Percentiles rank a stretch among this genome's conserved stretches.
Conservation (phyloP, 2,329 filamentous ascomycete genomes). For the Pseudogymnoascus sp. region DNA sequence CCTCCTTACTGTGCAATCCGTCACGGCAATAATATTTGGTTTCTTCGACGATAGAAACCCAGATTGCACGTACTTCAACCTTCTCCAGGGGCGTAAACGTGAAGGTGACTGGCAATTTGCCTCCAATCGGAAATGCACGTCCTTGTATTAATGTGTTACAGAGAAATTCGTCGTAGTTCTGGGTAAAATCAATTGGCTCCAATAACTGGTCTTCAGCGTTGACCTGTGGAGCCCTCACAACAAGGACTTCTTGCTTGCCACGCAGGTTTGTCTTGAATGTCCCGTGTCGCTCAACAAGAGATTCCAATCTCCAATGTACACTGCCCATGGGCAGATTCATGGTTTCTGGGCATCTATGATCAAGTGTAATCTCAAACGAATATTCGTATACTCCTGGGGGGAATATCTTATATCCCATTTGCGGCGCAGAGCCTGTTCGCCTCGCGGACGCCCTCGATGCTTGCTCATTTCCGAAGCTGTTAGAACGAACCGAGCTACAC, state of each 20-base stretch:
- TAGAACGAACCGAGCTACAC: constrained; percentile 54
- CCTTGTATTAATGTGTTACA: constrained; percentile 39
- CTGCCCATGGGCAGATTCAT: constrained; percentile 63
- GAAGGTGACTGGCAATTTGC: constrained; percentile 66
- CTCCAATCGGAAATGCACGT: constrained; percentile 65
- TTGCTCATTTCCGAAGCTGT: constrained; percentile 60
- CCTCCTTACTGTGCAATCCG: constrained; percentile 58
- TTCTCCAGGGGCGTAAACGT: constrained; percentile 66
- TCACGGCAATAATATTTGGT: constrained; percentile 62
- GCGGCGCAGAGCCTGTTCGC: constrained; percentile 35
- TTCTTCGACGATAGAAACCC: constrained; percentile 64
- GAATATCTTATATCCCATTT: constrained; percentile 64
- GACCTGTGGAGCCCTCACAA: constrained; percentile 61
- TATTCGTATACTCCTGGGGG: constrained; percentile 33
- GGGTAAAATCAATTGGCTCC: constrained; percentile 66
- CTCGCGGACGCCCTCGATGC: constrained; percentile 38
- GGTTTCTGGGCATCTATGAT: constrained; percentile 64
- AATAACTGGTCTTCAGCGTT: constrained; percentile 63
- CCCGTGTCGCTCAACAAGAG: constrained; percentile 58
- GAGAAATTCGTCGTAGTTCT: constrained; percentile 71
- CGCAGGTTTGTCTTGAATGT: constrained; percentile 62
- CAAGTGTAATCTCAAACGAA: constrained; percentile 74
- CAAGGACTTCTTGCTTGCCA: constrained; percentile 56
- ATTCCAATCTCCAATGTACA: constrained; percentile 63
- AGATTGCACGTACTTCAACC: constrained; percentile 66